phyloP scores from a whole-genome alignment of 73 alveolate genomes.

The Paramecium biaurelia region DNA sequence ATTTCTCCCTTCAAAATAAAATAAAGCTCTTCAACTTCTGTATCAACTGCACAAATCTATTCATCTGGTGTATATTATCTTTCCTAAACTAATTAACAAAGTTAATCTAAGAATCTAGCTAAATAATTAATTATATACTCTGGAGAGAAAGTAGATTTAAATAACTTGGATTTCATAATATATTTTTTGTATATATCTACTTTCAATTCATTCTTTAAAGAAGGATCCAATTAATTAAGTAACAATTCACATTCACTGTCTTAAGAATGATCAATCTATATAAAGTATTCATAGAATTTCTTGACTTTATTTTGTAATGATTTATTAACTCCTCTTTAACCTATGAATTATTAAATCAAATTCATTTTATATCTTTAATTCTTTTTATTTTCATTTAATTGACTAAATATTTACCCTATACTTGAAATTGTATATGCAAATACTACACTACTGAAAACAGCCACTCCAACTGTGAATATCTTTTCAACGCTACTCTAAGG shows the following conservation, averaged over 20 bases:
- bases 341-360: constrained; percentile 5
- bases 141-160: constrained; percentile 42
- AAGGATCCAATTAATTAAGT: constrained; percentile 13
- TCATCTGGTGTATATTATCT: constrained; percentile 45
- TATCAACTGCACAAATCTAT: constrained; percentile 9
- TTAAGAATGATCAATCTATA: constrained; percentile 45
- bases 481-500: constrained; percentile 39
- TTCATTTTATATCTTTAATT: constrained; percentile 23
- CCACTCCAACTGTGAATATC: background rate
- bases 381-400: constrained; percentile 50
- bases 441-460: constrained; percentile 43
- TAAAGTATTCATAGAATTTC: constrained; percentile 51
- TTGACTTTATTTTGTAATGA: constrained; percentile 22
- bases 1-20: constrained; percentile 55
- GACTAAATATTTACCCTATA: constrained; percentile 55
- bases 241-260: constrained; percentile 29
- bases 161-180: background rate
- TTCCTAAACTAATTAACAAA: background rate
- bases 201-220: constrained; percentile 41
- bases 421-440: constrained; percentile 48
- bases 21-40: background rate
- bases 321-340: constrained; percentile 31
- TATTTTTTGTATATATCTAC: constrained; percentile 32
- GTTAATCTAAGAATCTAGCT: constrained; percentile 15
- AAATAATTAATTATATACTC: background rate